phyloP scores from a whole-genome alignment of 73 alveolate genomes.

The Symbiodinium natans region DNA sequence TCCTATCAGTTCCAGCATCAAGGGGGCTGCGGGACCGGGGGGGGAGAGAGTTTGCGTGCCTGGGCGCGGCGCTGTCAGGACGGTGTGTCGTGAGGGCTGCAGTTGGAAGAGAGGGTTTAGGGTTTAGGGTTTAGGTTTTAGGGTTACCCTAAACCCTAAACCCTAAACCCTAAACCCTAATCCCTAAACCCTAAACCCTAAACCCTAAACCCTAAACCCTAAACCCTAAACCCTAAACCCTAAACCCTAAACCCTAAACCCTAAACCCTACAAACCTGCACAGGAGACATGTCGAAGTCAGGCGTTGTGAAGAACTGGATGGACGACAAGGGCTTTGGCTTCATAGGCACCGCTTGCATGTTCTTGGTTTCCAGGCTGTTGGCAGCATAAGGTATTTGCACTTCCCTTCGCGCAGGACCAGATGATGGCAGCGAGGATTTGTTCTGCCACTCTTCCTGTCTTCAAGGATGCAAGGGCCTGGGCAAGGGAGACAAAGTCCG shows the following conservation, averaged over 20 bases:
- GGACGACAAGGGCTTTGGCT: constrained; percentile 29
- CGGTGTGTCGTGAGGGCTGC: too few species aligned
- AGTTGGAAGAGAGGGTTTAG: too few species aligned
- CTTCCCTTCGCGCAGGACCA: constrained; percentile 48
- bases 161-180: too few species aligned
- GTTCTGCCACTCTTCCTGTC: constrained; percentile 67
- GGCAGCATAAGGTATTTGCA: too few species aligned
- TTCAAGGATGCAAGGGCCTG: constrained; percentile 61
- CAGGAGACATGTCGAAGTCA: constrained; percentile 26
- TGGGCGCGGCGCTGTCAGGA: too few species aligned
- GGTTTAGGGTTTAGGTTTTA: neutral
- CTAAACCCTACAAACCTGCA: neutral
- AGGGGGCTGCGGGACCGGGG: too few species aligned
- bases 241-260: too few species aligned
- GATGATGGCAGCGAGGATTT: constrained; percentile 90
- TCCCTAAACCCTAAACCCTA: too few species aligned
- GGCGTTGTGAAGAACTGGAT: constrained; percentile 22
- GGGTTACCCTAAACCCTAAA: too few species aligned
- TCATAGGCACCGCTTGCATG: neutral
- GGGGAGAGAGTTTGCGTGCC: too few species aligned
- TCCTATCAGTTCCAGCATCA: neutral
- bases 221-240: too few species aligned
- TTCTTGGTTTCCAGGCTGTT: neutral
- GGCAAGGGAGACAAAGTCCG: constrained; percentile 90
- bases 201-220: too few species aligned